These are phyloP conservation scores for Byssoonygena ceratinophila DNA, from an alignment of 2,329 filamentous ascomycete genomes.

Conservation along the genomic window DNA sequence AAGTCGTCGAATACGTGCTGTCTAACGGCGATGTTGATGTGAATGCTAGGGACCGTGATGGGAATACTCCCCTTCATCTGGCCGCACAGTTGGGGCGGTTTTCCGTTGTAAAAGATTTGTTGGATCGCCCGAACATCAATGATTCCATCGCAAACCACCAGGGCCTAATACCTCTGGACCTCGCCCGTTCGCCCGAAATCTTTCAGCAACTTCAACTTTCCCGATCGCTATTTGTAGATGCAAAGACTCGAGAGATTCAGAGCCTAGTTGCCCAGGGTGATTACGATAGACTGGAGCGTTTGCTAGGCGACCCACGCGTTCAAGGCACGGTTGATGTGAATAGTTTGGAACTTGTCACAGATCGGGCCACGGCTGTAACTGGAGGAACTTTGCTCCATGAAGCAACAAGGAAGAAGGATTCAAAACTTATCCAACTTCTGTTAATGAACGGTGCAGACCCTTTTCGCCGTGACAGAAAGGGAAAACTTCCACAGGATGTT, in stretches of 20 bases:
- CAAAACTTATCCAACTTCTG: constrained; percentile 76
- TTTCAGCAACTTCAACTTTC: constrained; percentile 90
- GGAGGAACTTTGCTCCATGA: constrained; percentile 94
- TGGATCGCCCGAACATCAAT: constrained; percentile 75
- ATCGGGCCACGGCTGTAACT: constrained; percentile 61
- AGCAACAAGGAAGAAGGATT: constrained; percentile 77
- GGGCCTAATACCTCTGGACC: constrained; percentile 74
- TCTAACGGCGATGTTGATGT: constrained; percentile 68
- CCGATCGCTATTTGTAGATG: constrained; percentile 78
- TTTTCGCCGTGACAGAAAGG: constrained; percentile 87
- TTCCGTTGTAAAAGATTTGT: constrained; percentile 68
- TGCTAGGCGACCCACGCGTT: constrained; percentile 74
- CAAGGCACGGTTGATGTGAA: constrained; percentile 88
- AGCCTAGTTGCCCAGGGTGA: constrained; percentile 60
- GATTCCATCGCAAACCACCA: constrained; percentile 77
- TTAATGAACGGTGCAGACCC: constrained; percentile 91
- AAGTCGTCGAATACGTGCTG: constrained; percentile 89
- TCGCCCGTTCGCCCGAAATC: constrained; percentile 85
- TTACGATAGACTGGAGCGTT: constrained; percentile 65
- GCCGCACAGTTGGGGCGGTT: constrained; percentile 73
- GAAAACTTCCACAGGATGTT: constrained; percentile 89
- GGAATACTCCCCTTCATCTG: constrained; percentile 85
- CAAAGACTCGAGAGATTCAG: constrained; percentile 74
- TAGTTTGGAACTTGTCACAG: constrained; percentile 74
- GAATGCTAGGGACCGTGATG: constrained; percentile 83